A percentile compares a stretch with the other conserved stretches of the same genome.
Evolutionary conservation across 2,329 filamentous ascomycete genomes (phyloP).

Genomic region (Leptographium galeiforme): DNA sequence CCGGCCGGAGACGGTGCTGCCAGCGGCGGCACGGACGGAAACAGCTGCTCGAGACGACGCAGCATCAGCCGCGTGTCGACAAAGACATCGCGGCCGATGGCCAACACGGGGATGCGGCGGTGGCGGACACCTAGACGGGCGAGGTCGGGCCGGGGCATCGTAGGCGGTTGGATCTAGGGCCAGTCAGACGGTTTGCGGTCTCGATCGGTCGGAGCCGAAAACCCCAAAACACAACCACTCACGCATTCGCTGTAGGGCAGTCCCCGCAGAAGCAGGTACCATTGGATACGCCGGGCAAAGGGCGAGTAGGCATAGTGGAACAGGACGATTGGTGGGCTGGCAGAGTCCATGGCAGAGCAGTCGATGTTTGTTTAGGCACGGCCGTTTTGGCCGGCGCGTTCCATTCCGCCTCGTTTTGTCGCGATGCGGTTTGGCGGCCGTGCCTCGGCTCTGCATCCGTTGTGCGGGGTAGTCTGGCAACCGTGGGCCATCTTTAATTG

Average conservation of each 20-base stretch:
- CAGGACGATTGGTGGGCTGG: slow-evolving; percentile 33
- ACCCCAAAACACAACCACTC: slow-evolving; percentile 17
- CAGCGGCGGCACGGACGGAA: slow-evolving; percentile 21
- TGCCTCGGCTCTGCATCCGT: neutral
- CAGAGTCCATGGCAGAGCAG: neutral
- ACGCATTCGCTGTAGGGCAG: slow-evolving; percentile 58
- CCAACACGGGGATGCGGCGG: slow-evolving; percentile 55
- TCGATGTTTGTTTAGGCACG: no score
- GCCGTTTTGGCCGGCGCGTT: no score
- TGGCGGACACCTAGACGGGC: slow-evolving; percentile 47
- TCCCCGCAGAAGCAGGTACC: slow-evolving; percentile 53
- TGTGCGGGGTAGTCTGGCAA: no score
- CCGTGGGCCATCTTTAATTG: no score
- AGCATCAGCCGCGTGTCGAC: slow-evolving; percentile 58
- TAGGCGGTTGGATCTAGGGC: slow-evolving; percentile 48
- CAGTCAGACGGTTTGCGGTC: neutral
- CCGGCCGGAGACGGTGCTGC: slow-evolving; percentile 16
- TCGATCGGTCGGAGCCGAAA: neutral
- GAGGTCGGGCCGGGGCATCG: slow-evolving; percentile 54
- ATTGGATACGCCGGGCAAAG: slow-evolving; percentile 47
- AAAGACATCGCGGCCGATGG: slow-evolving; percentile 55
- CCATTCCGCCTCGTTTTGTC: no score
- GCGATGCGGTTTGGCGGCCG: no score
- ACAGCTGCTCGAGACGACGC: slow-evolving; percentile 40
- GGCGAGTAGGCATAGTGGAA: slow-evolving; percentile 56